Conservation (phyloP, 768 basidiomycete species). For the Tephrocybe sp. region DNA sequence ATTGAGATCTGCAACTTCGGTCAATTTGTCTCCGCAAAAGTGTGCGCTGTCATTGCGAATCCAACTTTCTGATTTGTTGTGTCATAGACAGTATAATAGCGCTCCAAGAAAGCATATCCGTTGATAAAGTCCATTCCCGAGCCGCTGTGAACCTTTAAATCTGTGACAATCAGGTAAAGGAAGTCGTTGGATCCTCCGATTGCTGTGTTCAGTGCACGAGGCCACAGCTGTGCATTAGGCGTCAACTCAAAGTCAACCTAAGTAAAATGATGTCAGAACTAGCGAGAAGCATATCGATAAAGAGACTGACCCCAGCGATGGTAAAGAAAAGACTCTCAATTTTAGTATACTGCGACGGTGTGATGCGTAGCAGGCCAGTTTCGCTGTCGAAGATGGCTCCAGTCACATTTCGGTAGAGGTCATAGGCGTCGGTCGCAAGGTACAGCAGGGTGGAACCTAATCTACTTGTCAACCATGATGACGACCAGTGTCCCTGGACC, state of each 20-base stretch:
- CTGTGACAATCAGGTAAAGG: neutral
- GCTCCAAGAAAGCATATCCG: neutral
- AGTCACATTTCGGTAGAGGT: neutral
- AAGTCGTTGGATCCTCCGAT: neutral
- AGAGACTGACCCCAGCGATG: neutral
- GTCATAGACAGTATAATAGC: neutral
- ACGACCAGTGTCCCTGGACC: no score
- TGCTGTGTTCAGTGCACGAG: neutral
- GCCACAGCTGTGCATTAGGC: conserved; percentile 1
- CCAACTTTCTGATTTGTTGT: no score
- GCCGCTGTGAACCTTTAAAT: neutral
- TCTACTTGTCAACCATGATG: neutral
- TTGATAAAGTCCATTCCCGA: neutral
- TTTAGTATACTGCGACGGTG: neutral
- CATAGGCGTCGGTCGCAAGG: neutral
- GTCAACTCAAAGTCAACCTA: neutral
- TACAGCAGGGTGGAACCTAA: neutral
- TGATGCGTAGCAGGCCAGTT: neutral
- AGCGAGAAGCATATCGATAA: no score
- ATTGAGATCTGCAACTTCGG: no score
- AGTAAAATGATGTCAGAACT: no score
- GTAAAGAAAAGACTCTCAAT: neutral
- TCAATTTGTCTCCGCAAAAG: no score
- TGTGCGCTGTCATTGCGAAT: no score
- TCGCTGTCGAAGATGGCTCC: neutral